Conservation (phyloP, 208 protist species). For the Leishmania amazonensis region DNA sequence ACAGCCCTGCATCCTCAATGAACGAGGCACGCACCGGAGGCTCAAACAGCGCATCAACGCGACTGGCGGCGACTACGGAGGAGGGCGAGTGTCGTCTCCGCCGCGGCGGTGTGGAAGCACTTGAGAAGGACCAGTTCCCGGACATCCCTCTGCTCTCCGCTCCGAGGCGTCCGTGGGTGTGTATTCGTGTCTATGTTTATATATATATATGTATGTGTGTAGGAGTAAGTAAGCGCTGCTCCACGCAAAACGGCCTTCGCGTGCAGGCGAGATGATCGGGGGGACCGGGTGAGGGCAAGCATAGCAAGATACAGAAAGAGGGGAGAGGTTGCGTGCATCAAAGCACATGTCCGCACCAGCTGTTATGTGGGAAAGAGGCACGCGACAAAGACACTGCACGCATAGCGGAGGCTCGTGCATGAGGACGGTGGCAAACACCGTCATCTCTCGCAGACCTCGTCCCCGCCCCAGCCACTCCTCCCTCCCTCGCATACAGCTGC, state of each 20-base stretch:
- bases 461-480: no score
- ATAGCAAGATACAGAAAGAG: no score
- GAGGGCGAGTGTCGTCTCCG: conserved; percentile 5
- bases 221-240: background rate
- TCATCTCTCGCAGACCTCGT: no score
- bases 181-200: background rate
- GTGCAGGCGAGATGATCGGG: background rate
- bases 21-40: conserved; percentile 5
- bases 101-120: conserved; percentile 24
- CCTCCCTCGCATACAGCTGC: no score
- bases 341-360: background rate
- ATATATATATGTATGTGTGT: background rate
- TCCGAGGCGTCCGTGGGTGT: background rate
- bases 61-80: conserved; percentile 5
- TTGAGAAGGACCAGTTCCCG: conserved; percentile 6
- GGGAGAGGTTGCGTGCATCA: background rate
- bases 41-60: conserved; percentile 26
- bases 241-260: background rate
- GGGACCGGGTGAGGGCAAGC: no score
- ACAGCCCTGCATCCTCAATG: background rate
- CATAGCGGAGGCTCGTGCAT: background rate
- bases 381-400: background rate
- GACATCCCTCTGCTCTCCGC: background rate
- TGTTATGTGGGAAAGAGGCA: background rate
- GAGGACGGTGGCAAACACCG: no score